These are phyloP conservation scores for Luffa acutangula DNA, from an alignment of 306 rosid species.

Conservation along the genomic window DNA sequence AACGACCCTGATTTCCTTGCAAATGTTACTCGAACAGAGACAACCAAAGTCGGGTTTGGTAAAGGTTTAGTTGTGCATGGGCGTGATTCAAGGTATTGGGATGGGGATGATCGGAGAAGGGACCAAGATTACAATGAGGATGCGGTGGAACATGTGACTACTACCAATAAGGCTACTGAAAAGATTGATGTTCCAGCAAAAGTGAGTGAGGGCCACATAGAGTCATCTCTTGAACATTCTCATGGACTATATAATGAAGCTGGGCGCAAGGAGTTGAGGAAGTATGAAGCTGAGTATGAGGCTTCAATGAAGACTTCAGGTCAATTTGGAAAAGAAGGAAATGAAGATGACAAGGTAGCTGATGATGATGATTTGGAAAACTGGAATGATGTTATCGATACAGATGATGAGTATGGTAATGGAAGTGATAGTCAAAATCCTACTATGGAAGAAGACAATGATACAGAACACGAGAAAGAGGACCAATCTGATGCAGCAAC, in stretches of 20 bases:
- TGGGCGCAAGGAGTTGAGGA: constrained; percentile 85
- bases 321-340: constrained; percentile 19
- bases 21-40: constrained; percentile 66
- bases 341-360: constrained; percentile 6
- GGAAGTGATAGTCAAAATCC: constrained; percentile 48
- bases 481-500: constrained; percentile 20
- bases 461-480: constrained; percentile 22
- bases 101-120: constrained; percentile 92
- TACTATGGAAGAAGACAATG: constrained; percentile 41
- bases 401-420: constrained; percentile 77
- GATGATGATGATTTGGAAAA: constrained; percentile 29
- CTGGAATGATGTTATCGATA: constrained; percentile 30
- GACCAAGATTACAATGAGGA: constrained; percentile 79
- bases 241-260: constrained; percentile 86
- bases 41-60: constrained; percentile 62
- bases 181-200: constrained; percentile 20
- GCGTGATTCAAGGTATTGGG: constrained; percentile 95
- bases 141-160: constrained; percentile 28
- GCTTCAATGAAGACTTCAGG: constrained; percentile 54
- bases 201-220: constrained; percentile 15
- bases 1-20: constrained; percentile 69
- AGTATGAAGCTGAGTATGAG: constrained; percentile 81
- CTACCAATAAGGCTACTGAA: constrained; percentile 17
- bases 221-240: constrained; percentile 29
- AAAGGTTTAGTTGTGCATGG: constrained; percentile 58